Percentiles rank a stretch among this genome's conserved stretches.
Conservation (phyloP, 192 early-diverging fungal genomes). For the Podila verticillata region DNA sequence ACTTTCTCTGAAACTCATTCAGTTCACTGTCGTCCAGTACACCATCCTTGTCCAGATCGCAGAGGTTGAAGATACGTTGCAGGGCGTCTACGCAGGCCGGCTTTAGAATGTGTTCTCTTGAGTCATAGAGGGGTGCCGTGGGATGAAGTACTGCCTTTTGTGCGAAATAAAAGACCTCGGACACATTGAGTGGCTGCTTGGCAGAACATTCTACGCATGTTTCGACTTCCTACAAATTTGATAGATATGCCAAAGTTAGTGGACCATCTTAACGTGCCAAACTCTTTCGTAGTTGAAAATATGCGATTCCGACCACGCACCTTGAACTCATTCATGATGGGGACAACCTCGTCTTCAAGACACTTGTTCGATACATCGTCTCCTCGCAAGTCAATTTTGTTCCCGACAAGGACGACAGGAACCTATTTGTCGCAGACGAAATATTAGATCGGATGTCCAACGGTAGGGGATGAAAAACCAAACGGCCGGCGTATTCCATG, state of each 20-base stretch:
- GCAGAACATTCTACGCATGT: constrained; percentile 99
- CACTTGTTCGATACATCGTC: constrained; percentile 83
- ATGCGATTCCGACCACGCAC: constrained; percentile 35
- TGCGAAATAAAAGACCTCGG: constrained; percentile 99
- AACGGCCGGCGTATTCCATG: not conserved
- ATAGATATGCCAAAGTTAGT: not conserved
- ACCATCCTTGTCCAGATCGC: constrained; percentile 95
- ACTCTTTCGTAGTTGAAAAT: not conserved
- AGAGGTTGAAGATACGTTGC: constrained; percentile 93
- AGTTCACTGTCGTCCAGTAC: constrained; percentile 93
- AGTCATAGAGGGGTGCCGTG: constrained; percentile 96
- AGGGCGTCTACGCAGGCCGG: constrained; percentile 92
- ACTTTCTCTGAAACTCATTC: constrained; percentile 97
- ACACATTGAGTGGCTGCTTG: constrained; percentile 93
- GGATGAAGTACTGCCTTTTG: constrained; percentile 99
- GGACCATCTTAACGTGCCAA: not conserved
- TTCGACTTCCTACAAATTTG: constrained; percentile 85
- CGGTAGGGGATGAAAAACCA: not conserved
- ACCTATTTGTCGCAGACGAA: constrained; percentile 59
- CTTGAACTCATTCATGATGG: constrained; percentile 99
- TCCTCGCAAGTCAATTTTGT: constrained; percentile 92
- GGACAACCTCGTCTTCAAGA: constrained; percentile 94
- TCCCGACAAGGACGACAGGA: constrained; percentile 93
- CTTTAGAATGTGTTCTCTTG: constrained; percentile 91
- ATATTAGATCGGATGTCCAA: constrained; percentile 7